Evolutionary conservation across 352 stramenopile species (phyloP).

Genomic region (Blastocystis sp.): DNA sequence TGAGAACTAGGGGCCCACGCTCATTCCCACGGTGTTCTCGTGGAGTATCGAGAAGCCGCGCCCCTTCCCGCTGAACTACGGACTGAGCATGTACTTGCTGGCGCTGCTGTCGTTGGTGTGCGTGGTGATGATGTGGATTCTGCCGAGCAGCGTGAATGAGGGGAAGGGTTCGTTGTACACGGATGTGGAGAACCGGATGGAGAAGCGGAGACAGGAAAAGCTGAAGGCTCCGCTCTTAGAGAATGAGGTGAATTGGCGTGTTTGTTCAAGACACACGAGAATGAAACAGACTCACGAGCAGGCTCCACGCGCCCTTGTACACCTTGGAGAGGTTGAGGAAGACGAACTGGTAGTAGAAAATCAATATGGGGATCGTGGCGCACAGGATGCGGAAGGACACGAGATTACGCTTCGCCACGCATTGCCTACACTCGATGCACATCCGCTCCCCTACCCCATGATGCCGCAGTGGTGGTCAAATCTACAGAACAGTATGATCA

Average conservation of each 20-base stretch:
- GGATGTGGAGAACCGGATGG: slow-evolving; percentile 33
- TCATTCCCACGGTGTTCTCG: slow-evolving; percentile 55
- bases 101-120: slow-evolving; percentile 28
- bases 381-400: slow-evolving; percentile 27
- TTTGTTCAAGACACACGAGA: slow-evolving; percentile 26
- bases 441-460: slow-evolving; percentile 8
- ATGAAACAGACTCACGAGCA: not conserved
- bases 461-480: slow-evolving; percentile 47
- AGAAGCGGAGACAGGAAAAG: slow-evolving; percentile 40
- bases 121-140: slow-evolving; percentile 11
- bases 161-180: slow-evolving; percentile 49
- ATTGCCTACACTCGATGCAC: slow-evolving; percentile 11
- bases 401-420: slow-evolving; percentile 34
- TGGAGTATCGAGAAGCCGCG: slow-evolving; percentile 66
- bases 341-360: not conserved
- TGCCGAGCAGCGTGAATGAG: slow-evolving; percentile 41
- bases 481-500: not conserved
- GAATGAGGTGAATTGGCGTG: slow-evolving; percentile 37
- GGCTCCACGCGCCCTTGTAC: not conserved
- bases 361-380: not conserved
- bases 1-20: slow-evolving; percentile 35
- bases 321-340: not conserved
- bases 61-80: slow-evolving; percentile 43
- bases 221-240: slow-evolving; percentile 43
- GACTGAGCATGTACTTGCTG: slow-evolving; percentile 58